Conservation (phyloP, 2,329 filamentous ascomycete genomes). For the Colletotrichum brevisporum region DNA sequence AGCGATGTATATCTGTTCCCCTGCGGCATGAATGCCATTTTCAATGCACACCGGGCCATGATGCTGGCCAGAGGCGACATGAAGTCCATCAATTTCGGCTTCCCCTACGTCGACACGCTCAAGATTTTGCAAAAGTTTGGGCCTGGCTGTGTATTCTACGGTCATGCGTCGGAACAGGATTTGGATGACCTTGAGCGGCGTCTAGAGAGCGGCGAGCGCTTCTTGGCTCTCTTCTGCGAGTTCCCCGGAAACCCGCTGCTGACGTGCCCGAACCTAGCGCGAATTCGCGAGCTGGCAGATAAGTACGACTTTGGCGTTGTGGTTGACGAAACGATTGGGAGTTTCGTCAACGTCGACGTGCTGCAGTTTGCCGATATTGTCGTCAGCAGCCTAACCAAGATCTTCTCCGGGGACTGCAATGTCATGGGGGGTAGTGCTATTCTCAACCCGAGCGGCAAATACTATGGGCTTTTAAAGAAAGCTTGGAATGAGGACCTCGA, state of each 20-base stretch:
- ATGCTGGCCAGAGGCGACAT: slow-evolving; percentile 73
- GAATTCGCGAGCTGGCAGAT: slow-evolving; percentile 86
- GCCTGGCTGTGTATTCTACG: slow-evolving; percentile 90
- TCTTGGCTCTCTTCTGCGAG: slow-evolving; percentile 90
- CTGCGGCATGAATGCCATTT: slow-evolving; percentile 95
- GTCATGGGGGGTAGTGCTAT: slow-evolving; percentile 92
- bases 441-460: slow-evolving; percentile 75
- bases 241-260: slow-evolving; percentile 95
- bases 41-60: slow-evolving; percentile 84
- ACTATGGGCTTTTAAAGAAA: slow-evolving; percentile 78
- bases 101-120: slow-evolving; percentile 96
- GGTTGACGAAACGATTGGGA: slow-evolving; percentile 96
- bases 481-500: slow-evolving; percentile 79
- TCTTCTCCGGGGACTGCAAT: slow-evolving; percentile 97
- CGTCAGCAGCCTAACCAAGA: slow-evolving; percentile 94
- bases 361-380: slow-evolving; percentile 91
- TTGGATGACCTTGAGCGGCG: slow-evolving; percentile 85
- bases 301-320: slow-evolving; percentile 90
- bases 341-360: slow-evolving; percentile 95
- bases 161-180: slow-evolving; percentile 81
- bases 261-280: slow-evolving; percentile 83
- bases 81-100: slow-evolving; percentile 94
- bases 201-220: slow-evolving; percentile 80
- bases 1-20: slow-evolving; percentile 92
- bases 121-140: slow-evolving; percentile 97